Base-by-base conservation (phyloP, 441 rosid species). In the Euphorbia celastroides region DNA sequence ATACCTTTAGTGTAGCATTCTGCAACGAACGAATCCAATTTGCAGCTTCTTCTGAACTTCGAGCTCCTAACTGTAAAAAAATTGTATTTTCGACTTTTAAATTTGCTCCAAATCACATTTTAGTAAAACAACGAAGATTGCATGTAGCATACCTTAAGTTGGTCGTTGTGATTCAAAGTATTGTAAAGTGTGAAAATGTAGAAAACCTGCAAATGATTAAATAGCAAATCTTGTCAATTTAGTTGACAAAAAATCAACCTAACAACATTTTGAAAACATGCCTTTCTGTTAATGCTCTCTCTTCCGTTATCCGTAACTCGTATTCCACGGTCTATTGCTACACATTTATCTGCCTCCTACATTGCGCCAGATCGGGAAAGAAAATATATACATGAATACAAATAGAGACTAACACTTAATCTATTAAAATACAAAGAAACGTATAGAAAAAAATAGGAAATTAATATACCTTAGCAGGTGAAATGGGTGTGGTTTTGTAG, bases 11-110 rank as follows among this genome's bases (percentile, higher is more conserved):
- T 23, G 86, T 82, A 64, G 96, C 92, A 76, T 81, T 84, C 74
- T 89, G 84, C 72, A 92, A 72, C 31, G 84, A 82, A 57, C 66
- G 74, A 63, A 92, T 94, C 99, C 99, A 94, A 77, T 75, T 83
- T 27, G 92, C 98, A 48, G 98, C 97, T 64, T 92, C 97, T 81
- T 94, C 99, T 63, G 99, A 80, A 78, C 99, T 89, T 67, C 82
- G 83, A 57, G 98, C 98, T 69, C 98, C 99, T 78, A 92, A 75
- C 99, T 94, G 65, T 42, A 72, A 62, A 30, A 14, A n/a, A n/a
- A n/a, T 60, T 3, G 17, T 11, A 54, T 62, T 31, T 50, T 41
- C 68, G 58, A 14, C 64, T 48, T 41, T 3, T 74, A 57, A 57
- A 9, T 10, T 28, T 30, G 30, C 7, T 36, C 28, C 16, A 19